phyloP scores from a whole-genome alignment of 257 asterid species.

The Parsonsia alboflavescens region DNA sequence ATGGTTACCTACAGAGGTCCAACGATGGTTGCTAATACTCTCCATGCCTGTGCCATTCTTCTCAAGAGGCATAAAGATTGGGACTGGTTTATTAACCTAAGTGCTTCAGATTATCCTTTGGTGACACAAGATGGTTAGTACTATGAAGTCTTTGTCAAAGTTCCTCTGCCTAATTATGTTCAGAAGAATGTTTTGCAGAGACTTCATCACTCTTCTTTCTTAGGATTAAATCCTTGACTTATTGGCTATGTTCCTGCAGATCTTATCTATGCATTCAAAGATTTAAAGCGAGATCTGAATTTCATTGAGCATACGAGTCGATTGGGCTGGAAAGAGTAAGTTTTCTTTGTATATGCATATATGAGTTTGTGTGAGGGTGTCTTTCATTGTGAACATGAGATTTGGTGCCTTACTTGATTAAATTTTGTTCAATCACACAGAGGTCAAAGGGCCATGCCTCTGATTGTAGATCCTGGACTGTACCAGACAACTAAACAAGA shows the following conservation, averaged over 20 bases:
- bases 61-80: constrained; percentile 69
- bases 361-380: too few species aligned
- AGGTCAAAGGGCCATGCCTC: constrained; percentile 44
- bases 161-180: background rate
- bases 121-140: constrained; percentile 92
- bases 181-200: background rate
- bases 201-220: background rate
- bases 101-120: constrained; percentile 99
- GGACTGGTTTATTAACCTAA: constrained; percentile 98
- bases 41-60: constrained; percentile 89
- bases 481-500: constrained; percentile 38
- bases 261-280: constrained; percentile 32
- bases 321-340: constrained; percentile 51
- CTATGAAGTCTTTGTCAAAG: background rate
- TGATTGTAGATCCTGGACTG: constrained; percentile 48
- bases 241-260: constrained; percentile 24
- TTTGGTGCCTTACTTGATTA: background rate
- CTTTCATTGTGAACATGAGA: background rate
- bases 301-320: constrained; percentile 44
- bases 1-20: constrained; percentile 96
- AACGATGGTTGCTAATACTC: constrained; percentile 93
- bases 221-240: background rate
- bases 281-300: constrained; percentile 34
- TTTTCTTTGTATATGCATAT: background rate
- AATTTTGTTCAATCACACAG: constrained; percentile 22